phyloP scores from a whole-genome alignment of 164 flowering plant species.

The Nelumbo lutea region DNA sequence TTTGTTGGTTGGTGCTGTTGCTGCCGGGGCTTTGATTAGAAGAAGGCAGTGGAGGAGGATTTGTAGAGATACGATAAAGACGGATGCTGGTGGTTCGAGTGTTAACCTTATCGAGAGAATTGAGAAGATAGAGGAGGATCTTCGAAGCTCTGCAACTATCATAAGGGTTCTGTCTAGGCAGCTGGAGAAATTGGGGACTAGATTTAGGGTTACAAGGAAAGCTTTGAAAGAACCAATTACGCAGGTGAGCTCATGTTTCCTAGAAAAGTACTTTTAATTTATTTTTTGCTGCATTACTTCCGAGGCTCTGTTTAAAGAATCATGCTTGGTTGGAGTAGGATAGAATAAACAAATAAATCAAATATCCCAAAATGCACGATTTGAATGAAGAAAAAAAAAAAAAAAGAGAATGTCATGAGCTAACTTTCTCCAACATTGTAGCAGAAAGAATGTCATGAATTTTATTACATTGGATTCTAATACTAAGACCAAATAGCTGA shows the following conservation, averaged over 20 bases:
- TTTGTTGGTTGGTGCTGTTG: slow-evolving; percentile 47
- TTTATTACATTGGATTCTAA: too few species aligned
- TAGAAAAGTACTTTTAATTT: too few species aligned
- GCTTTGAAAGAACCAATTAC: slow-evolving; percentile 72
- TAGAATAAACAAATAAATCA: not conserved
- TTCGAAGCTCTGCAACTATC: slow-evolving; percentile 48
- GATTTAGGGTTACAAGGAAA: slow-evolving; percentile 79
- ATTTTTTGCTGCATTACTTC: not conserved
- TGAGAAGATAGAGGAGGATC: slow-evolving; percentile 85
- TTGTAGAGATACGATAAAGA: slow-evolving; percentile 21
- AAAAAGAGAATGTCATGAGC: not conserved
- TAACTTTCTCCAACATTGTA: not conserved
- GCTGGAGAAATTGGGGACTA: slow-evolving; percentile 89
- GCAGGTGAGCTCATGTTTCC: slow-evolving; percentile 44
- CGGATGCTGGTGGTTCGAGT: slow-evolving; percentile 11
- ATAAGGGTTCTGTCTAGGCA: slow-evolving; percentile 72
- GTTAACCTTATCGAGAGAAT: slow-evolving; percentile 60
- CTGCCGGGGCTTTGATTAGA: slow-evolving; percentile 54
- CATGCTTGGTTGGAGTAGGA: too few species aligned
- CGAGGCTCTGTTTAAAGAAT: too few species aligned
- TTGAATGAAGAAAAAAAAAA: too few species aligned
- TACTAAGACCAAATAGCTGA: too few species aligned
- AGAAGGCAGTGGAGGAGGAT: slow-evolving; percentile 74
- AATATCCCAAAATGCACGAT: not conserved
- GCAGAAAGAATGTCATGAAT: too few species aligned